These are phyloP conservation scores for Kewa caespitosa DNA, from an alignment of 179 eudicot genomes.

Conservation along the genomic window DNA sequence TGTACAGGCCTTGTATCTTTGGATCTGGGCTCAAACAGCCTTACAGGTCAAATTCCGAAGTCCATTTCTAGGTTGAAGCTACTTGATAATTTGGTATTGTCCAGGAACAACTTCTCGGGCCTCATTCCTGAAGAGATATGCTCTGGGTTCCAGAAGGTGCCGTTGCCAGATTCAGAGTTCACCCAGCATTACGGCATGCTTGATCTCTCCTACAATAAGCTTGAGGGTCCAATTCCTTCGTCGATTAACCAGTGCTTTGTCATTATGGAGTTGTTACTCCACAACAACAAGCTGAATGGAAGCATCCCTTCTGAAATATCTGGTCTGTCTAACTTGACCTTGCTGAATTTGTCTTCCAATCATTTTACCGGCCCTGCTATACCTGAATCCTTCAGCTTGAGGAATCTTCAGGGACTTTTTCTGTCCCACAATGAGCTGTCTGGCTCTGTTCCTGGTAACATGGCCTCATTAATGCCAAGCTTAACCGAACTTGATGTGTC, in stretches of 20 bases:
- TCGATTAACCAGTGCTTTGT: slow-evolving; percentile 59
- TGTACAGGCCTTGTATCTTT: slow-evolving; percentile 70
- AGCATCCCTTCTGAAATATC: slow-evolving; percentile 71
- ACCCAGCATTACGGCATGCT: slow-evolving; percentile 92
- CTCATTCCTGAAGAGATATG: slow-evolving; percentile 81
- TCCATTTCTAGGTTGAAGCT: slow-evolving; percentile 50
- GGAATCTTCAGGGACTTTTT: slow-evolving; percentile 78
- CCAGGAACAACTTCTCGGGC: slow-evolving; percentile 67
- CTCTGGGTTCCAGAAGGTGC: slow-evolving; percentile 69
- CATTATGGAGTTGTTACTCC: slow-evolving; percentile 54
- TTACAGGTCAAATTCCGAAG: slow-evolving; percentile 68
- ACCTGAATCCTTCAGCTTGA: slow-evolving; percentile 45
- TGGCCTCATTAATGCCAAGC: slow-evolving; percentile 52
- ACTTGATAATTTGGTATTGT: slow-evolving; percentile 79
- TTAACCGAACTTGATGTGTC: slow-evolving; percentile 79
- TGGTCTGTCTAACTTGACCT: slow-evolving; percentile 52
- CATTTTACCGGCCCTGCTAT: slow-evolving; percentile 49
- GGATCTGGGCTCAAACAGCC: slow-evolving; percentile 66
- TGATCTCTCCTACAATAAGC: slow-evolving; percentile 72
- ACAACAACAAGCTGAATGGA: slow-evolving; percentile 71
- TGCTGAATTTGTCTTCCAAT: slow-evolving; percentile 74
- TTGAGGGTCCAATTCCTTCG: slow-evolving; percentile 69
- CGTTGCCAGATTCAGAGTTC: slow-evolving; percentile 84
- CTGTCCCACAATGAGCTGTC: slow-evolving; percentile 67
- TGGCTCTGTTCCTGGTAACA: slow-evolving; percentile 58